Evolutionary conservation across 768 basidiomycete species (phyloP).

Genomic region (Agaricus blazei): DNA sequence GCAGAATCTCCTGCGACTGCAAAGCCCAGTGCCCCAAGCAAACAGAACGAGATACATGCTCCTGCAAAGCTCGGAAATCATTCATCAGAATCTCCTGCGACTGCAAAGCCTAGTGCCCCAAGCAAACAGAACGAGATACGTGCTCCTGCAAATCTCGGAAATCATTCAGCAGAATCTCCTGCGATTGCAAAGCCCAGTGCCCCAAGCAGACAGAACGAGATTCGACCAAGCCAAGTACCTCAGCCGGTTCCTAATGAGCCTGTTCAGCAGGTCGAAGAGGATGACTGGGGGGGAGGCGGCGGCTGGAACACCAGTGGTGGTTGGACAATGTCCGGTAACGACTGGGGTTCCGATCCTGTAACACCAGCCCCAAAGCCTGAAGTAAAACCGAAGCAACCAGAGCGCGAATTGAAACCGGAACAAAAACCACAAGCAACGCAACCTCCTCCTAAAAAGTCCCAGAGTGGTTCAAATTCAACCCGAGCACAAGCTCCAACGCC

Average conservation of each 20-base stretch:
- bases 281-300: background rate
- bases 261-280: background rate
- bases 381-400: background rate
- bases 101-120: too few relatives aligned
- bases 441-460: background rate
- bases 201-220: too few relatives aligned
- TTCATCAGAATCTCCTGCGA: too few relatives aligned
- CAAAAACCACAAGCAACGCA: background rate
- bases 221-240: background rate
- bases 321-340: background rate
- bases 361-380: background rate
- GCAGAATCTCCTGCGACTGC: too few relatives aligned
- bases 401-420: background rate
- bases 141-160: too few relatives aligned
- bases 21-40: too few relatives aligned
- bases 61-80: too few relatives aligned
- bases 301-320: background rate
- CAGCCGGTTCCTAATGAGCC: background rate
- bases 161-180: too few relatives aligned
- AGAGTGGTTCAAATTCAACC: background rate
- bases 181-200: too few relatives aligned
- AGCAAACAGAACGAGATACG: too few relatives aligned
- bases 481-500: background rate
- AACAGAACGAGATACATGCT: too few relatives aligned
- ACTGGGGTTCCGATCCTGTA: background rate